Evolutionary conservation across 257 asterid genomes (phyloP).

Genomic region (Solanum corneliomulleri): DNA sequence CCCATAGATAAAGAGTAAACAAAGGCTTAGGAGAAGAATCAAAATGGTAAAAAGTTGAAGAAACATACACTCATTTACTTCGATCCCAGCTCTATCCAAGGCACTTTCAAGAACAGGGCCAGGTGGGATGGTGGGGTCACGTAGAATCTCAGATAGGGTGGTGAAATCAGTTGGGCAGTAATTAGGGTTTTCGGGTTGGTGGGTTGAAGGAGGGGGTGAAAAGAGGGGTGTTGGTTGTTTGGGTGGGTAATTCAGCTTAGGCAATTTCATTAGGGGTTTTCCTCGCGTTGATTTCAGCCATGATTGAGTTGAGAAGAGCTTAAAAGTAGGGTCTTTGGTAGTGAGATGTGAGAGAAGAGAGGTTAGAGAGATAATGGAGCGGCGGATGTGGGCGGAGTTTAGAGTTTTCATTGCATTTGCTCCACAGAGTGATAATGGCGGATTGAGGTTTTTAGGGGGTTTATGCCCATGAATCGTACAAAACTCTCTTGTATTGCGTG

Average conservation of each 20-base stretch:
- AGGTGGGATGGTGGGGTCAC: constrained; percentile 26
- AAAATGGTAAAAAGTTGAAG: constrained; percentile 38
- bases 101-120: constrained; percentile 55
- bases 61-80: constrained; percentile 27
- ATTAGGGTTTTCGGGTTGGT: constrained; percentile 18
- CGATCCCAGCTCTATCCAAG: constrained; percentile 21
- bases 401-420: not conserved
- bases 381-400: constrained; percentile 13
- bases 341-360: constrained; percentile 5
- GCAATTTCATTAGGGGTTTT: constrained; percentile 8
- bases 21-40: constrained; percentile 62
- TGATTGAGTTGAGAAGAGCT: constrained; percentile 22
- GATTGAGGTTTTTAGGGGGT: not conserved
- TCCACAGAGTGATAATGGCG: not conserved
- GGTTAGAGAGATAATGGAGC: constrained; percentile 14
- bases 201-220: constrained; percentile 5
- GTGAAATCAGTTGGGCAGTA: constrained; percentile 20
- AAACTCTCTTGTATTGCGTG: not conserved
- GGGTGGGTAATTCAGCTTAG: constrained; percentile 1
- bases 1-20: constrained; percentile 59
- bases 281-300: constrained; percentile 18
- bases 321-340: constrained; percentile 2
- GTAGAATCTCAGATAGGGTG: constrained; percentile 34
- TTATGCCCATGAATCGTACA: not conserved
- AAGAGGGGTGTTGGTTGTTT: constrained; percentile 4